These are phyloP conservation scores for Lachancea nothofagi DNA, from an alignment of 805 yeast species.

Conservation along the genomic window DNA sequence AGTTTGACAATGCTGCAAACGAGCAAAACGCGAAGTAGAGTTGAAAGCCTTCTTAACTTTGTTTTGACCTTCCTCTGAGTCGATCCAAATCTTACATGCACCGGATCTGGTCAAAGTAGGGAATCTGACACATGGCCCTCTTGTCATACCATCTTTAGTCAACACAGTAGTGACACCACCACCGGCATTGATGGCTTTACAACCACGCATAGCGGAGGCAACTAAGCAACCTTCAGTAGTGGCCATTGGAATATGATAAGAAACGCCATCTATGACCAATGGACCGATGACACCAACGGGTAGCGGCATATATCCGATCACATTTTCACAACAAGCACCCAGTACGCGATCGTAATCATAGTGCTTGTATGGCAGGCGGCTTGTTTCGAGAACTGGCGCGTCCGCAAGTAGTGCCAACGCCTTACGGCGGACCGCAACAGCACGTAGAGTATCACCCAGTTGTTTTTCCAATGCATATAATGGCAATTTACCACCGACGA, in stretches of 20 bases:
- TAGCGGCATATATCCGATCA: constrained; percentile 90
- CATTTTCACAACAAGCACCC: constrained; percentile 99
- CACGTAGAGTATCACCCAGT: constrained; percentile 81
- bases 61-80: constrained; percentile 88
- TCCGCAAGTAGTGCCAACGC: constrained; percentile 82
- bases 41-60: constrained; percentile 83
- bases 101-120: constrained; percentile 83
- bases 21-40: constrained; percentile 95
- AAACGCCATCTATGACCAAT: constrained; percentile 77
- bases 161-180: constrained; percentile 92
- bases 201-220: constrained; percentile 98
- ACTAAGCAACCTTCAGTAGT: constrained; percentile 98
- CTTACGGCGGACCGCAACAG: constrained; percentile 87
- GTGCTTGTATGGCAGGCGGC: constrained; percentile 68
- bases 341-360: constrained; percentile 94
- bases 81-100: constrained; percentile 91
- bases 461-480: constrained; percentile 92
- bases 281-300: constrained; percentile 99
- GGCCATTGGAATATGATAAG: constrained; percentile 95
- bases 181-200: constrained; percentile 95
- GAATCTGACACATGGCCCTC: constrained; percentile 97
- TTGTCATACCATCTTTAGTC: constrained; percentile 96
- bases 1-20: constrained; percentile 83
- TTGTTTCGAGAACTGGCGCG: constrained; percentile 70
- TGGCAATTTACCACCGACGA: constrained; percentile 73